phyloP scores from a whole-genome alignment of 805 yeast genomes.

The Candida palmyrensis region DNA sequence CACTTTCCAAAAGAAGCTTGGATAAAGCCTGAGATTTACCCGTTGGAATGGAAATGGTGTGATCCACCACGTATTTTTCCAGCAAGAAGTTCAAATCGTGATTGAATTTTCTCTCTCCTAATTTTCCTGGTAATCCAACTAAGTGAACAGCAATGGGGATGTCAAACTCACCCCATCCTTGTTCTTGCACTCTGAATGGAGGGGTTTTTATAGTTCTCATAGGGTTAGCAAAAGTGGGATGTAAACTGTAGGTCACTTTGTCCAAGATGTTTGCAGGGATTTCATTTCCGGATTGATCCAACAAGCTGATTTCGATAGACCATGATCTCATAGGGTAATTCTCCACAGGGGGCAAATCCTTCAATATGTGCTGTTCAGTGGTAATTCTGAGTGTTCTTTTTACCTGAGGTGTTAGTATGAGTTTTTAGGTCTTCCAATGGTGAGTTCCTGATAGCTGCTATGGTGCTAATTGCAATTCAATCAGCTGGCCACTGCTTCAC shows the following conservation, averaged over 20 bases:
- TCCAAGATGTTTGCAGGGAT: slow-evolving; percentile 86
- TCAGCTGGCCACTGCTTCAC: neutral
- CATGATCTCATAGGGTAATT: slow-evolving; percentile 95
- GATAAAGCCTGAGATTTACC: slow-evolving; percentile 65
- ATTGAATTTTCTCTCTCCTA: slow-evolving; percentile 79
- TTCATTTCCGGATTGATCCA: slow-evolving; percentile 77
- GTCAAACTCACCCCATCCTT: slow-evolving; percentile 99
- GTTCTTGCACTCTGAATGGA: slow-evolving; percentile 84
- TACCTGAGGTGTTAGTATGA: slow-evolving; percentile 32
- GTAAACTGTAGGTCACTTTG: slow-evolving; percentile 87
- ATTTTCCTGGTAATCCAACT: slow-evolving; percentile 60
- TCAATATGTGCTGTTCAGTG: slow-evolving; percentile 77
- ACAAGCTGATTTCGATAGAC: slow-evolving; percentile 71
- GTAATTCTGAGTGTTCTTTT: slow-evolving; percentile 85
- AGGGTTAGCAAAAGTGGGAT: slow-evolving; percentile 93
- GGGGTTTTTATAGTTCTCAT: slow-evolving; percentile 71
- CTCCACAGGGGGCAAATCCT: slow-evolving; percentile 78
- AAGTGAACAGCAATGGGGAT: slow-evolving; percentile 72
- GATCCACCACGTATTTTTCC: slow-evolving; percentile 74
- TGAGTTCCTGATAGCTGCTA: neutral
- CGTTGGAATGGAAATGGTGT: slow-evolving; percentile 69
- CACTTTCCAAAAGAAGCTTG: slow-evolving; percentile 71
- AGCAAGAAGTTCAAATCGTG: slow-evolving; percentile 87
- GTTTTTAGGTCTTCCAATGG: neutral
- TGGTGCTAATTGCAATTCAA: neutral